Percentiles rank a stretch among this genome's conserved stretches.
phyloP scores from a whole-genome alignment of 1,284 basidiomycete genomes.

The Rhodofomes roseus region DNA sequence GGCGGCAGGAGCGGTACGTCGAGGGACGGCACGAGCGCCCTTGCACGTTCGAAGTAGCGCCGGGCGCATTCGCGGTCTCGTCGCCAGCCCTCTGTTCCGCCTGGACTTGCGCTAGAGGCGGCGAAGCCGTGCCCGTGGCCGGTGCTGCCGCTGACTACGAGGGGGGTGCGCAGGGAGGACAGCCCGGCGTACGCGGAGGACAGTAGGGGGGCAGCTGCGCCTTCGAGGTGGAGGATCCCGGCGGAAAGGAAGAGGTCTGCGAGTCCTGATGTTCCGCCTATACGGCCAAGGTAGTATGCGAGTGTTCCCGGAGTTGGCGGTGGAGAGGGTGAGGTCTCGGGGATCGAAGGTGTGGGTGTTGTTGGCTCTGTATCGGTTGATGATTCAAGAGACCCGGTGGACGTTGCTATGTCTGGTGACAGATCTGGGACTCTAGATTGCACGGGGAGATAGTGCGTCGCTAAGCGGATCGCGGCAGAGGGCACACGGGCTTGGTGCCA shows the following conservation, averaged over 20 bases:
- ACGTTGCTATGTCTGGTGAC: constrained; percentile 1
- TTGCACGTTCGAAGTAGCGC: constrained; percentile 67
- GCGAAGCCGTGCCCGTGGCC: constrained; percentile 6
- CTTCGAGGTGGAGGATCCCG: constrained; percentile 72
- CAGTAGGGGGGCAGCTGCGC: constrained; percentile 61
- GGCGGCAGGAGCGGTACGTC: constrained; percentile 64
- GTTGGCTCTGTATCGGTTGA: constrained; percentile 5
- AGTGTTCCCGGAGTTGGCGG: constrained; percentile 38
- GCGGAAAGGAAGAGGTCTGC: constrained; percentile 73
- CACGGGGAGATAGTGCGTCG: constrained; percentile 63
- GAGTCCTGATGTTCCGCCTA: constrained; percentile 60
- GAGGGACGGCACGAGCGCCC: constrained; percentile 50
- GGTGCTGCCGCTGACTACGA: constrained; percentile 25
- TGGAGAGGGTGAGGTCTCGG: neutral
- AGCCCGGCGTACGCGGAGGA: constrained; percentile 68
- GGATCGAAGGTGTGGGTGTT: constrained; percentile 9
- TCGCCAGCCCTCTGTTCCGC: constrained; percentile 63
- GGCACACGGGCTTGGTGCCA: constrained; percentile 75
- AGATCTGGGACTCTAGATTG: constrained; percentile 27
- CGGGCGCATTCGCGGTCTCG: constrained; percentile 65
- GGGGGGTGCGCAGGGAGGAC: constrained; percentile 66
- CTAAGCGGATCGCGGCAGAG: constrained; percentile 70
- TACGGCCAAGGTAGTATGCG: constrained; percentile 56
- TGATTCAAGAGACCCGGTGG: constrained; percentile 7
- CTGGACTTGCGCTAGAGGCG: constrained; percentile 28